Percentiles rank a stretch among this genome's conserved stretches.
Evolutionary conservation across 78 protist genomes (phyloP).

Genomic region (Diacronema lutheri): DNA sequence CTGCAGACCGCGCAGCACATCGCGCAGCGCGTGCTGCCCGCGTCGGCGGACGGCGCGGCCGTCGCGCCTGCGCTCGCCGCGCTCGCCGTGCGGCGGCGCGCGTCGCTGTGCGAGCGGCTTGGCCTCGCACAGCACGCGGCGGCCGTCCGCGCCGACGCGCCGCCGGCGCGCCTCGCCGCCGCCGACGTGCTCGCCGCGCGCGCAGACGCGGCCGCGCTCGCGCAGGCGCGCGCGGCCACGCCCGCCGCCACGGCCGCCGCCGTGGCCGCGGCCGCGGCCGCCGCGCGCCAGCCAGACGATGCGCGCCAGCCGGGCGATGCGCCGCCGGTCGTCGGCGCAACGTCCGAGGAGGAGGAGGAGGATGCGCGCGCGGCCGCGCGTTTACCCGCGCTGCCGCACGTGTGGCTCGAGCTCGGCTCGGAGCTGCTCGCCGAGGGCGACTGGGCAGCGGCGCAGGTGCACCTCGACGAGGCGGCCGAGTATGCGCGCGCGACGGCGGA

Average conservation of each 20-base stretch:
- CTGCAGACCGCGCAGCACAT: neutral
- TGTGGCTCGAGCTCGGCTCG: neutral
- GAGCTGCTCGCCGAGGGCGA: neutral
- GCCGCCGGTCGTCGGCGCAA: neutral
- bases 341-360: neutral
- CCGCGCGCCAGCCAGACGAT: neutral
- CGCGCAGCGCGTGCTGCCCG: neutral
- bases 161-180: neutral
- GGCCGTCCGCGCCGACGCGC: neutral
- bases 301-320: neutral
- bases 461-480: neutral
- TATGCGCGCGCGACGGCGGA: neutral
- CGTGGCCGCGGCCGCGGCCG: neutral
- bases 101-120: neutral
- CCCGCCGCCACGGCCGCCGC: neutral
- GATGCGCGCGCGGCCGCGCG: neutral
- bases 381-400: no score
- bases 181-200: neutral
- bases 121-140: neutral
- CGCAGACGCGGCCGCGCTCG: neutral
- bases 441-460: neutral
- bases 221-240: neutral
- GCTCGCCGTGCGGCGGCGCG: neutral
- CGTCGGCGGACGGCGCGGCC: neutral
- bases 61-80: neutral